Conservation (phyloP, 805 yeast genomes). For the Yarrowia sp. region DNA sequence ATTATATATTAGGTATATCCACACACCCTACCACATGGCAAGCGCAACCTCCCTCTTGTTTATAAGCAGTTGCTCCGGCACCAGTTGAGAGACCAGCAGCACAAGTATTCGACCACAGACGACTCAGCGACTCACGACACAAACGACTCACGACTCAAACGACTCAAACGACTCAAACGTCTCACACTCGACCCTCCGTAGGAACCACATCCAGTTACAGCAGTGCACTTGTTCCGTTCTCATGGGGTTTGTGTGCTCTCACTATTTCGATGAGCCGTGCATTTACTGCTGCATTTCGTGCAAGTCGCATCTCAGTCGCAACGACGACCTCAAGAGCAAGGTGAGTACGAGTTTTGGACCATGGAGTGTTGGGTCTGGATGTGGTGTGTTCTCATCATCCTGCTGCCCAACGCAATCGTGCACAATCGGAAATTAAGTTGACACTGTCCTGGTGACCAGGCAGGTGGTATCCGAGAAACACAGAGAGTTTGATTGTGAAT, state of each 20-base stretch:
- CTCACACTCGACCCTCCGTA: neutral
- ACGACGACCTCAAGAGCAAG: constrained; percentile 41
- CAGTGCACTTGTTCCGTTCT: too few relatives aligned
- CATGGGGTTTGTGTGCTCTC: constrained; percentile 51
- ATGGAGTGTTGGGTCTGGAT: neutral
- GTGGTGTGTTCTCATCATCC: neutral
- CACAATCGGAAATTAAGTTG: constrained; percentile 22
- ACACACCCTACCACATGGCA: neutral
- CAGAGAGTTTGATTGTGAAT: neutral
- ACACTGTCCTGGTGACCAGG: neutral
- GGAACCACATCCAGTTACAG: too few relatives aligned
- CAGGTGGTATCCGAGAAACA: neutral
- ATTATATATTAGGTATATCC: constrained; percentile 12
- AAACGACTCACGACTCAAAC: too few relatives aligned
- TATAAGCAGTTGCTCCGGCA: neutral
- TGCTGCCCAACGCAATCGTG: constrained; percentile 24
- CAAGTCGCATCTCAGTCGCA: constrained; percentile 43
- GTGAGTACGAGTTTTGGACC: constrained; percentile 33
- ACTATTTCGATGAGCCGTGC: constrained; percentile 39
- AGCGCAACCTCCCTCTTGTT: neutral
- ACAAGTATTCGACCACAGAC: too few relatives aligned
- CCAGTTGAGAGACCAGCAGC: too few relatives aligned
- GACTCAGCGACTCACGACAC: too few relatives aligned
- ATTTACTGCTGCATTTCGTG: constrained; percentile 44
- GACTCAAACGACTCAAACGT: too few relatives aligned